These are phyloP conservation scores for Cardamine resedifolia DNA, from an alignment of 345 rosid genomes.

Conservation along the genomic window DNA sequence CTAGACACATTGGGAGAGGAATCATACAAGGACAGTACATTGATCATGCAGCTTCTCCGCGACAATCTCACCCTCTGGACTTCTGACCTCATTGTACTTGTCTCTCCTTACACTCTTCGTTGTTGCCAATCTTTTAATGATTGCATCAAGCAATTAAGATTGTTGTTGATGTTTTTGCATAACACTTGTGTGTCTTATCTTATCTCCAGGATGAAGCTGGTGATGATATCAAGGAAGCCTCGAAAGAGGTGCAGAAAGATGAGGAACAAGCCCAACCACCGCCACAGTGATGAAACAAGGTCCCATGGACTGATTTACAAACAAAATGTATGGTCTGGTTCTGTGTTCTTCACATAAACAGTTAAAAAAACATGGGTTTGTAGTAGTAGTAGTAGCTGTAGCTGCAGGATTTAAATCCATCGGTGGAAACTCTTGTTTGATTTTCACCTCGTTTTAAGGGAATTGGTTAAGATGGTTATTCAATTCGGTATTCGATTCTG, in stretches of 20 bases:
- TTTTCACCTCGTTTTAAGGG: background rate
- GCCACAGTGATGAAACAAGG: conserved; percentile 38
- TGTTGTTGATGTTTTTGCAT: conserved; percentile 11
- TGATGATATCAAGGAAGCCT: conserved; percentile 83
- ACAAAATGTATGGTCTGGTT: conserved; percentile 14
- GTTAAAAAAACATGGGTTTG: conserved; percentile 7
- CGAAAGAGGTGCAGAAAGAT: conserved; percentile 53
- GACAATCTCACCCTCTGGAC: conserved; percentile 99
- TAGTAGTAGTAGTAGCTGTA: conserved; percentile 12
- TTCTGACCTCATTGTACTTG: conserved; percentile 72
- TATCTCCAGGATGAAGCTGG: conserved; percentile 65
- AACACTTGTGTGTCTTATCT: conserved; percentile 14
- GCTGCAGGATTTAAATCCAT: conserved; percentile 14
- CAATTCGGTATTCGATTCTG: background rate
- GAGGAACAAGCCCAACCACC: conserved; percentile 18
- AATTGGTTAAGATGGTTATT: background rate
- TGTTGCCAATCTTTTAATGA: background rate
- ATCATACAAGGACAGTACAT: conserved; percentile 96
- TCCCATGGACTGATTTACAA: conserved; percentile 11
- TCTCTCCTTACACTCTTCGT: conserved; percentile 5
- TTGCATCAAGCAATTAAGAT: background rate
- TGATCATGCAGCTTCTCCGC: conserved; percentile 98
- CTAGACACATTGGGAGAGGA: conserved; percentile 94
- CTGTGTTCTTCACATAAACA: background rate
- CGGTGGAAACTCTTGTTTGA: conserved; percentile 17